A percentile compares a stretch with the other conserved stretches of the same genome.
Evolutionary conservation across 2,329 filamentous ascomycete genomes (phyloP).

Genomic region (Ascomycota sp.): DNA sequence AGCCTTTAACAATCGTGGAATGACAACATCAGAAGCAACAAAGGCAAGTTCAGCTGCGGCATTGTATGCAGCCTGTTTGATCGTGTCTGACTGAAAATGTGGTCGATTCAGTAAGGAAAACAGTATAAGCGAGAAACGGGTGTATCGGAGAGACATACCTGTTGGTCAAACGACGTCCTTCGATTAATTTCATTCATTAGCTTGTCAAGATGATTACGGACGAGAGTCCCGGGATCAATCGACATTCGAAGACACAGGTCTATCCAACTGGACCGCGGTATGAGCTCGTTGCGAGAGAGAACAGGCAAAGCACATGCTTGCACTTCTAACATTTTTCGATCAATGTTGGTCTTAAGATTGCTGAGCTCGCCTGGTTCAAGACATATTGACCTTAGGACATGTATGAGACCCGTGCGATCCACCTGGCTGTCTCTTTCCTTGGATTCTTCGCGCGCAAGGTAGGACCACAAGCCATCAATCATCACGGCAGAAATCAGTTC

Average conservation of each 20-base stretch:
- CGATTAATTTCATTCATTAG: constrained; percentile 48
- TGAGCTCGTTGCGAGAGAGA: constrained; percentile 55
- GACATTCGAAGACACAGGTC: constrained; percentile 62
- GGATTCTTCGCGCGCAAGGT: constrained; percentile 45
- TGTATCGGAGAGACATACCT: constrained; percentile 19
- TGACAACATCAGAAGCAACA: constrained; percentile 68
- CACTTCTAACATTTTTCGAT: constrained; percentile 31
- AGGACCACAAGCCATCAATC: constrained; percentile 58
- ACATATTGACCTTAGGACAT: constrained; percentile 42
- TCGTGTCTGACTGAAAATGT: constrained; percentile 8
- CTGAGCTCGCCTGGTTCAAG: constrained; percentile 29
- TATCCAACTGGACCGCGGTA: constrained; percentile 74
- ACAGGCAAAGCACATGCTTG: constrained; percentile 65
- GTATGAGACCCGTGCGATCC: constrained; percentile 41
- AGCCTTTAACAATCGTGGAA: constrained; percentile 53
- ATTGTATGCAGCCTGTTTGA: constrained; percentile 56
- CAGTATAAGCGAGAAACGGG: background rate
- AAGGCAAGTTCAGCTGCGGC: constrained; percentile 85
- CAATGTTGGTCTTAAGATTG: constrained; percentile 19
- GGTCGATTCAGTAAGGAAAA: constrained; percentile 1
- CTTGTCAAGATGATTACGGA: constrained; percentile 37
- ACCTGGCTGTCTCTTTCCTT: constrained; percentile 64
- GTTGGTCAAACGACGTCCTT: constrained; percentile 25
- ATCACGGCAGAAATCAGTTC: constrained; percentile 39
- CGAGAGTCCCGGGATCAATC: constrained; percentile 65